These are phyloP conservation scores for Golubevia pallescens DNA, from an alignment of 1,284 basidiomycete species.

Conservation along the genomic window DNA sequence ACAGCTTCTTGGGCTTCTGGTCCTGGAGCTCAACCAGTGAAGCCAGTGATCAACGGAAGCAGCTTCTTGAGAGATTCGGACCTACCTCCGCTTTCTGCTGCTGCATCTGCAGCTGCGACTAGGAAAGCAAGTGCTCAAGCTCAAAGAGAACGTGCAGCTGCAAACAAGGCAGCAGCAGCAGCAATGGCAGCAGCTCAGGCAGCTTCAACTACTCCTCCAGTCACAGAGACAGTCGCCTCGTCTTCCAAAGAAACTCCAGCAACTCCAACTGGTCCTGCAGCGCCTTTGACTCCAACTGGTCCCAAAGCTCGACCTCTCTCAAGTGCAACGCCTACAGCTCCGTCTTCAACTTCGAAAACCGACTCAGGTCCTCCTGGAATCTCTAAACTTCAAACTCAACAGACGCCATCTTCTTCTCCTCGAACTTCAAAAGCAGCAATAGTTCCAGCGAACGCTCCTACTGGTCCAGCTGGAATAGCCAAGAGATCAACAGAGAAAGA, in stretches of 20 bases:
- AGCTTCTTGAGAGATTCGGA: constrained; percentile 44
- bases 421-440: not conserved
- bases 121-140: constrained; percentile 34
- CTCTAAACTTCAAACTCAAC: not conserved
- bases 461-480: not conserved
- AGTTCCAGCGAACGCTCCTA: not conserved
- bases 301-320: not conserved
- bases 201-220: constrained; percentile 6
- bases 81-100: constrained; percentile 43
- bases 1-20: constrained; percentile 61
- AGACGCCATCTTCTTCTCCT: not conserved
- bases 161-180: constrained; percentile 1
- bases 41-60: constrained; percentile 12
- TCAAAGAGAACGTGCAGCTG: constrained; percentile 4
- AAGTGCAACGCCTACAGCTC: not conserved
- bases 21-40: constrained; percentile 17
- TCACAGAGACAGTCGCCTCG: constrained; percentile 8
- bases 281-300: not conserved
- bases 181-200: not conserved
- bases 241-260: not conserved
- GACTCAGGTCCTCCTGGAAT: not conserved
- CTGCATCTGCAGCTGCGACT: constrained; percentile 19
- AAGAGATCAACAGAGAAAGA: not conserved
- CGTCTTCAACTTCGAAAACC: not conserved
- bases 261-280: constrained; percentile 1